These are phyloP conservation scores for Thelonectria rubi DNA, from an alignment of 2,329 filamentous ascomycete species.

Conservation along the genomic window DNA sequence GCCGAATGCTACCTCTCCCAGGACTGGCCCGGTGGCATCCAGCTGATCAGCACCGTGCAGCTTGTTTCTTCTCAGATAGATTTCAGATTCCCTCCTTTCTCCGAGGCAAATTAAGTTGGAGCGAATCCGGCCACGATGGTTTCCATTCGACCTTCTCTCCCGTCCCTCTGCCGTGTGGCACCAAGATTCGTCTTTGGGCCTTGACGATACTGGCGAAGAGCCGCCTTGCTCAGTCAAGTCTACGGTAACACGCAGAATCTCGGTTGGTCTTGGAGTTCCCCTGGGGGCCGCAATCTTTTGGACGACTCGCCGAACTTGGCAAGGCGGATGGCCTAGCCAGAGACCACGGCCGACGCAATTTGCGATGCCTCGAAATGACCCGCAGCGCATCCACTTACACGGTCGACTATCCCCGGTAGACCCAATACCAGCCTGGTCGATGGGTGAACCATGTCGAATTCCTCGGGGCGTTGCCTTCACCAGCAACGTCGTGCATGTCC, in stretches of 20 bases:
- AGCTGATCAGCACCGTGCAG: neutral
- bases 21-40: neutral
- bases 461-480: constrained; percentile 20
- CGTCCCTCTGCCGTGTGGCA: constrained; percentile 16
- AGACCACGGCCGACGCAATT: constrained; percentile 36
- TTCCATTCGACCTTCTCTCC: constrained; percentile 1
- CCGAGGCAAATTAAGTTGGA: constrained; percentile 1
- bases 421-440: constrained; percentile 14
- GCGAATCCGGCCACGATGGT: neutral
- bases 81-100: constrained; percentile 4
- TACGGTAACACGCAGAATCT: neutral
- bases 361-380: constrained; percentile 33
- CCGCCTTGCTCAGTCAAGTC: neutral
- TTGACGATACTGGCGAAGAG: neutral
- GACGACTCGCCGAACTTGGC: constrained; percentile 2
- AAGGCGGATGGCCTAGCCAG: neutral
- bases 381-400: constrained; percentile 34
- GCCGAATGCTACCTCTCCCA: constrained; percentile 33
- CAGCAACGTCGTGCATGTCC: constrained; percentile 18
- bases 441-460: constrained; percentile 6
- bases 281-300: neutral
- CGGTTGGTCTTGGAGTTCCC: neutral
- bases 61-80: constrained; percentile 3
- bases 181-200: constrained; percentile 23
- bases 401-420: constrained; percentile 17